These are phyloP conservation scores for Hypomontagnella submonticulosa DNA, from an alignment of 495 filamentous ascomycete genomes.

Conservation along the genomic window DNA sequence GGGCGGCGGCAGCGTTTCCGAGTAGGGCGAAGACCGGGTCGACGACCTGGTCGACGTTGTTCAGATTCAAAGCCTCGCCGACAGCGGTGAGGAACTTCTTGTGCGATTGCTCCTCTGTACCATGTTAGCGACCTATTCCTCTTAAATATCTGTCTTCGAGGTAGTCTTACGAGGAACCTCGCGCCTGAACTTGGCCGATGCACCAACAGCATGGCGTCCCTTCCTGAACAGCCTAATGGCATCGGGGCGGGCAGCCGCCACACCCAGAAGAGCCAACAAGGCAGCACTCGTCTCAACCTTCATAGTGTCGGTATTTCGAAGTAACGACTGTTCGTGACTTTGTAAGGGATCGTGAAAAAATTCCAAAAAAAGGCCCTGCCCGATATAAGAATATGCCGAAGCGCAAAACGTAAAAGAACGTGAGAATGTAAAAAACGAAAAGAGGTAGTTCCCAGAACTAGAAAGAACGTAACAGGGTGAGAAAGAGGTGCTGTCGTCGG, in stretches of 20 bases:
- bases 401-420: slow-evolving; percentile 33
- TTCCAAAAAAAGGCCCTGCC: slow-evolving; percentile 53
- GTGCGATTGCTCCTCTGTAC: slow-evolving; percentile 69
- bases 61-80: slow-evolving; percentile 59
- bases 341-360: slow-evolving; percentile 37
- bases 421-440: slow-evolving; percentile 44
- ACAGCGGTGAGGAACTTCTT: slow-evolving; percentile 61
- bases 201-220: slow-evolving; percentile 18
- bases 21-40: slow-evolving; percentile 73
- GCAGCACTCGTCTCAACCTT: slow-evolving; percentile 56
- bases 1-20: slow-evolving; percentile 67
- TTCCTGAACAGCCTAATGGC: slow-evolving; percentile 53
- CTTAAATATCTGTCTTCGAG: background rate
- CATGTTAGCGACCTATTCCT: slow-evolving; percentile 4
- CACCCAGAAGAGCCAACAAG: slow-evolving; percentile 53
- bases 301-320: slow-evolving; percentile 55
- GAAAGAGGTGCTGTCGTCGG: slow-evolving; percentile 46
- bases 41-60: slow-evolving; percentile 69
- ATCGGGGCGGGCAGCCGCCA: slow-evolving; percentile 49
- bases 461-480: slow-evolving; percentile 50
- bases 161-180: slow-evolving; percentile 61
- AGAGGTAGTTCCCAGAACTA: slow-evolving; percentile 62
- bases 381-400: slow-evolving; percentile 44
- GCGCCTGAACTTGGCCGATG: slow-evolving; percentile 51
- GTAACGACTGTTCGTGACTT: slow-evolving; percentile 42